Conservation (phyloP, 1,284 basidiomycete species). For the Ganoderma leucocontextum region DNA sequence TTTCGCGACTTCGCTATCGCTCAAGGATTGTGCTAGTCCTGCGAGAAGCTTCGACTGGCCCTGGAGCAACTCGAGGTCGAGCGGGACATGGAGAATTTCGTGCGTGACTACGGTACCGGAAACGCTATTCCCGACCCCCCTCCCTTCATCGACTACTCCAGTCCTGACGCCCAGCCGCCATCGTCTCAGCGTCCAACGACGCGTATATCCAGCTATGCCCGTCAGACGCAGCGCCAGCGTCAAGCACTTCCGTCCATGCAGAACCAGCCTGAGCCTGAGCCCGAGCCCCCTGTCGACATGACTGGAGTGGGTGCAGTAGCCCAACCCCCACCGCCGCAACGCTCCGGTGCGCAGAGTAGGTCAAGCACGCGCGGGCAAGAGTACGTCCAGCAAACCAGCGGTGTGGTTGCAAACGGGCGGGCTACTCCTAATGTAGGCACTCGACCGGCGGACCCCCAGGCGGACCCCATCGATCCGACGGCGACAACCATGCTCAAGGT, state of each 20-base stretch:
- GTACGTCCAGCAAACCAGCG: conserved; percentile 25
- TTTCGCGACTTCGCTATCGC: not conserved
- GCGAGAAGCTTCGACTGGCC: conserved; percentile 85
- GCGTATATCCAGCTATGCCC: conserved; percentile 65
- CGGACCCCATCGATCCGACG: conserved; percentile 63
- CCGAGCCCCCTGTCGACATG: conserved; percentile 53
- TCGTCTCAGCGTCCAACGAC: conserved; percentile 60
- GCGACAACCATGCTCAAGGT: conserved; percentile 72
- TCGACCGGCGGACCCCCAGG: conserved; percentile 54
- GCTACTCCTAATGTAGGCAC: conserved; percentile 26
- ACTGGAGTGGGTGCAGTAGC: conserved; percentile 67
- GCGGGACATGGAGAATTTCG: conserved; percentile 87
- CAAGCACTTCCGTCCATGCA: conserved; percentile 47
- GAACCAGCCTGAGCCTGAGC: conserved; percentile 49
- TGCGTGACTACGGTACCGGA: conserved; percentile 86
- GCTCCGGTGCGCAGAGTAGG: conserved; percentile 43
- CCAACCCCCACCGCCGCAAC: conserved; percentile 36
- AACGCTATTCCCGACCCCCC: conserved; percentile 86
- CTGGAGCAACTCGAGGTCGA: conserved; percentile 87
- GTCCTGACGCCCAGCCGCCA: conserved; percentile 67
- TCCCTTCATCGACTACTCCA: conserved; percentile 81
- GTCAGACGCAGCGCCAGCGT: conserved; percentile 59
- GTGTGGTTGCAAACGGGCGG: conserved; percentile 41
- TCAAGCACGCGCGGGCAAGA: conserved; percentile 41
- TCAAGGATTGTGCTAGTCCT: conserved; percentile 64